Evolutionary conservation across 129 eudicot species (phyloP).

Genomic region (sunflower (Helianthus annuus)): HanXRQr2.0-SUNRISE NC_035445.2:141171897-141172396

Average conservation of each 20-base stretch:
- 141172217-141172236: background rate
- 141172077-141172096: slow-evolving; percentile 41
- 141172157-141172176: slow-evolving; percentile 36
- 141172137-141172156: slow-evolving; percentile 50
- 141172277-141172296: background rate
- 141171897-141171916: slow-evolving; percentile 10
- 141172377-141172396: too few relatives aligned
- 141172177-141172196: slow-evolving; percentile 14
- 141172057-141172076: slow-evolving; percentile 36
- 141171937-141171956: slow-evolving; percentile 49
- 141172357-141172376: background rate
- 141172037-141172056: slow-evolving; percentile 18
- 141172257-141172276: background rate
- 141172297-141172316: too few relatives aligned
- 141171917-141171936: slow-evolving; percentile 35
- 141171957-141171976: slow-evolving; percentile 52
- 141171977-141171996: slow-evolving; percentile 45
- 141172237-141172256: background rate
- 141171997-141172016: slow-evolving; percentile 20
- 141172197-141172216: slow-evolving; percentile 2
- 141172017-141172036: slow-evolving; percentile 19
- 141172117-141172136: slow-evolving; percentile 54
- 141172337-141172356: too few relatives aligned
- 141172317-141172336: too few relatives aligned
- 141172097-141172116: slow-evolving; percentile 41